These are phyloP conservation scores for Carallia brachiata DNA, from an alignment of 345 rosid species.

Conservation along the genomic window DNA sequence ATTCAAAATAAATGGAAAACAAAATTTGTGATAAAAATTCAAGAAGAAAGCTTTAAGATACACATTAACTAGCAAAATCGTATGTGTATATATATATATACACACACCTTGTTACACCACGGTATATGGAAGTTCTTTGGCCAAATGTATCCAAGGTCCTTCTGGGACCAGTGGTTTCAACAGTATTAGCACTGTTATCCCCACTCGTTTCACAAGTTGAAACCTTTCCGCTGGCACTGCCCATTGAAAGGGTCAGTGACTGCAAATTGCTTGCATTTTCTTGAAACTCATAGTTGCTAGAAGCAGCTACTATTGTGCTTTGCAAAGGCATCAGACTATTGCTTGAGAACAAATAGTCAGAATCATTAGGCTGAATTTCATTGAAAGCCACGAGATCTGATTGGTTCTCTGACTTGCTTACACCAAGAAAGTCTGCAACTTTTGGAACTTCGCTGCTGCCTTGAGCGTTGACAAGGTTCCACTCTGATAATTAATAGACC, in stretches of 20 bases:
- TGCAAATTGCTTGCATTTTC: constrained; percentile 74
- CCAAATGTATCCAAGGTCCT: constrained; percentile 91
- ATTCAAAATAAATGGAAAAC: neutral
- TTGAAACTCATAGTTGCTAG: constrained; percentile 53
- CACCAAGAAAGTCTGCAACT: constrained; percentile 95
- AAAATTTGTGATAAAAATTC: neutral
- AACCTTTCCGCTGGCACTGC: constrained; percentile 64
- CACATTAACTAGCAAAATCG: neutral
- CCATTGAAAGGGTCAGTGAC: constrained; percentile 89
- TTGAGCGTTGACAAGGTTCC: constrained; percentile 69
- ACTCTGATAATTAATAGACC: constrained; percentile 43
- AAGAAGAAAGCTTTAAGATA: neutral
- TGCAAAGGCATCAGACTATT: constrained; percentile 57
- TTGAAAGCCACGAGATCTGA: constrained; percentile 71
- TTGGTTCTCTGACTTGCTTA: constrained; percentile 70
- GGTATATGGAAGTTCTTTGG: constrained; percentile 93
- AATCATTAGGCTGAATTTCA: constrained; percentile 54
- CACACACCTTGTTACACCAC: constrained; percentile 91
- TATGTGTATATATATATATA: too few species aligned
- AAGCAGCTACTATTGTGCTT: constrained; percentile 33
- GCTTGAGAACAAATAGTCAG: constrained; percentile 58
- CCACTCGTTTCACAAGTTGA: constrained; percentile 62
- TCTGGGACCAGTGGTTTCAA: constrained; percentile 68
- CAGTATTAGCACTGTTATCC: constrained; percentile 47
- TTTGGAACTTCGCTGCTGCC: constrained; percentile 77